Base-by-base conservation (phyloP, 352 stramenopile species). In the Phytopythium kandeliae region DNA sequence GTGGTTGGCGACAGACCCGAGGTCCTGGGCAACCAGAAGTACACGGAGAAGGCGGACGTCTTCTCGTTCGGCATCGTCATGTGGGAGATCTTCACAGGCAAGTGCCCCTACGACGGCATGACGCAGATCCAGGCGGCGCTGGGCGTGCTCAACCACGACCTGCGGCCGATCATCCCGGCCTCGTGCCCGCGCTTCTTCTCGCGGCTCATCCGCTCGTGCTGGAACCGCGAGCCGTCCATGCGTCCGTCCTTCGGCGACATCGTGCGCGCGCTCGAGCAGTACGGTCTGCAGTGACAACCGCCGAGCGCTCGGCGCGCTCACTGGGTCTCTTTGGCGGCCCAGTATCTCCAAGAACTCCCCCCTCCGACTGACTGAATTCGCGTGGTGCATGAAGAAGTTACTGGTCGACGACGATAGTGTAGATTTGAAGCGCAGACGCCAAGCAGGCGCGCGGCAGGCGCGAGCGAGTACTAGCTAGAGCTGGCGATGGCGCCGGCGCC, bases 51-150 rank as follows among this genome's bases (percentile, higher is more conserved):
- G 58, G 89, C 88, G 3, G 89, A 97, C 56, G 89, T 97, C 45
- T 97, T 93, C 57, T 96, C 85, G 40, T 96, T 97, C 60, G 89
- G 74, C 34, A 96, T 97, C 40, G 92, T 97, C 22, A 72, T 97
- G 50, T 97, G 90, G 90, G 89, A 97, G 58, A 96, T 97, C 44
- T 95, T 95, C 62, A 89, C 86, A 28, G 69, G 82, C n/a, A 65
- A 71, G 33, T 95, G 90, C 48, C 91, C 91, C 30, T 96, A 96
- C 57, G 83, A 95, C 42, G 85, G 82, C 41, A 93, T 96, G 85
- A 84, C 79, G 28, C 86, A 93, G 56, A 95, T 97, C 46, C 79
- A 95, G 26, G 71, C 74, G 26, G 86, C 81, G 16, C 67, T 95
- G 8, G 74, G 76, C 35, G 79, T 93, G 54, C 72, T 91, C 30